These are phyloP conservation scores for Hanseniaspora thailandica DNA, from an alignment of 805 yeast species.

Conservation along the genomic window DNA sequence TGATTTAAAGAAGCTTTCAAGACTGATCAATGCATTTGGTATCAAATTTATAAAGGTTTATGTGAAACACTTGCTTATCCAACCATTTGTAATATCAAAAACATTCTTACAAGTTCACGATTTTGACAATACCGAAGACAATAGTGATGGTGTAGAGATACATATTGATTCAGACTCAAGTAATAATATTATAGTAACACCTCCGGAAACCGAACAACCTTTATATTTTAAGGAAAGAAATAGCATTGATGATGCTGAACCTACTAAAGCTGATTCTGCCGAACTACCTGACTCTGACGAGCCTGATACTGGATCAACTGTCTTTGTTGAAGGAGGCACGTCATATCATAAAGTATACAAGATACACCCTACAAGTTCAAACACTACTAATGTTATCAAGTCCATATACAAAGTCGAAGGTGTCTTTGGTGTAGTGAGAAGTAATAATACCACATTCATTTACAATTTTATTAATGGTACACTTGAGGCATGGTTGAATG, in stretches of 20 bases:
- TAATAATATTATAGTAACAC: background rate
- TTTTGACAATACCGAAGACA: conserved; percentile 27
- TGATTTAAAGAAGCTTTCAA: conserved; percentile 46
- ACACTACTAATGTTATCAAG: conserved; percentile 53
- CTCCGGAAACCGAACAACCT: background rate
- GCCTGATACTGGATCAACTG: background rate
- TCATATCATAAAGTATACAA: conserved; percentile 17
- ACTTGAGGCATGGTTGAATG: conserved; percentile 84
- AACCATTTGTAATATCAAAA: conserved; percentile 80
- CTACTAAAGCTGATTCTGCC: conserved; percentile 37
- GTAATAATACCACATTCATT: conserved; percentile 68
- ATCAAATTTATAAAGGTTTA: conserved; percentile 58
- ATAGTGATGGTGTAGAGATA: conserved; percentile 18
- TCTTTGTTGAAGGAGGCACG: conserved; percentile 6
- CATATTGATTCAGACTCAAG: conserved; percentile 18
- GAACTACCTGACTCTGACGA: conserved; percentile 19
- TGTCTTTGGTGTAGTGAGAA: conserved; percentile 58
- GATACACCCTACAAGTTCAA: conserved; percentile 49
- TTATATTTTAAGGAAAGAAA: conserved; percentile 6
- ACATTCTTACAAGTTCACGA: conserved; percentile 71
- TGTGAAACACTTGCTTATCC: conserved; percentile 54
- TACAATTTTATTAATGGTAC: conserved; percentile 64
- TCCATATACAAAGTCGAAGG: conserved; percentile 59
- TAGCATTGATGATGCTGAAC: conserved; percentile 25
- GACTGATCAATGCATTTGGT: conserved; percentile 44